A percentile compares a stretch with the other conserved stretches of the same genome.
Conservation (phyloP, 208 protist species). For the Trypanosoma lewisi region DNA sequence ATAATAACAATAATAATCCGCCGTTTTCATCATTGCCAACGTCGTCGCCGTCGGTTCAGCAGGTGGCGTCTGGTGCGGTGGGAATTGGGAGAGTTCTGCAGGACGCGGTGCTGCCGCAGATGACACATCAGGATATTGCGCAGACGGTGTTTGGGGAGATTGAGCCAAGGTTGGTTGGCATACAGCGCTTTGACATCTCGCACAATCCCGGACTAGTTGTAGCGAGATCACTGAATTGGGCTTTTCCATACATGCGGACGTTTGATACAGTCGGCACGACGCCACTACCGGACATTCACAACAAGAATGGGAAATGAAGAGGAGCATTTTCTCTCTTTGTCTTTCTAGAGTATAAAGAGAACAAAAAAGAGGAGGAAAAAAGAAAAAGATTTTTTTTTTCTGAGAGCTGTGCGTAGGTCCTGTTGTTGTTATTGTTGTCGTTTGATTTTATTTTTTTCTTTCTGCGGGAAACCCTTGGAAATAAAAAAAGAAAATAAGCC, state of each 20-base stretch:
- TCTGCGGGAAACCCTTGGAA: background rate
- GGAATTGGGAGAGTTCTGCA: background rate
- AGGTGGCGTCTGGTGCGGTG: background rate
- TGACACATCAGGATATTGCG: constrained; percentile 14
- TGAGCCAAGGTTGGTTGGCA: constrained; percentile 36
- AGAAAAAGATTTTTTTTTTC: constrained; percentile 23
- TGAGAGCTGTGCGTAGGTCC: constrained; percentile 6
- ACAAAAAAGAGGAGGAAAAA: constrained; percentile 5
- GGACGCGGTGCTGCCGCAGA: background rate
- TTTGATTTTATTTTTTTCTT: too few species aligned
- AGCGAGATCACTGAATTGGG: constrained; percentile 7
- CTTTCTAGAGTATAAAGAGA: background rate
- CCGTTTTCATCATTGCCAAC: background rate
- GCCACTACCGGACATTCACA: background rate
- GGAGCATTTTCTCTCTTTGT: background rate
- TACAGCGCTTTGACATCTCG: constrained; percentile 38
- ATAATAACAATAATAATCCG: background rate
- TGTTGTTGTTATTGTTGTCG: too few species aligned
- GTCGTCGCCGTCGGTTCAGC: background rate
- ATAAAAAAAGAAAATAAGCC: background rate
- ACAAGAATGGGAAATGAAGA: constrained; percentile 1
- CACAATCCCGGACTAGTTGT: constrained; percentile 37
- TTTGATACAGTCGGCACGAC: constrained; percentile 12
- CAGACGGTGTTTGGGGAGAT: constrained; percentile 39
- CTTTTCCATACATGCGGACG: constrained; percentile 19